Conservation (phyloP, 202 grass and related monocot species). For the Brachypodium distachyon region DNA sequence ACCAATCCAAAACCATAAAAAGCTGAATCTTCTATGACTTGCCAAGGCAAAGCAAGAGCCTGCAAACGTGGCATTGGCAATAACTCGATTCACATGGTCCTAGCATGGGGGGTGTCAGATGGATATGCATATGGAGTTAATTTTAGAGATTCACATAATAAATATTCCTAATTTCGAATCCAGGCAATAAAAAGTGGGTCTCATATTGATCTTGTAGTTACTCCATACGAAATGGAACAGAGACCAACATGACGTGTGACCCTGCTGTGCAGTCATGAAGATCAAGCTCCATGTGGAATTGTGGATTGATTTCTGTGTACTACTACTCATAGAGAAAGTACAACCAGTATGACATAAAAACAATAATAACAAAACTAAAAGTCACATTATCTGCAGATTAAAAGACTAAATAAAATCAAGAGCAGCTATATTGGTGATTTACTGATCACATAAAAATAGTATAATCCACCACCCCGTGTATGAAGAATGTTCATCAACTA, state of each 20-base stretch:
- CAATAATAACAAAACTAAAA: not conserved
- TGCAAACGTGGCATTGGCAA: not conserved
- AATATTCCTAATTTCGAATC: not conserved
- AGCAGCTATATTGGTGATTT: not conserved
- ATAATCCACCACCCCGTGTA: not conserved
- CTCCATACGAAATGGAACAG: not conserved
- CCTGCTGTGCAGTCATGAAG: not conserved
- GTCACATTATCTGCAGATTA: not conserved
- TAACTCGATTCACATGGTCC: conserved; percentile 15
- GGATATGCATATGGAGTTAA: not conserved
- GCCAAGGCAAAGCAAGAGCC: conserved; percentile 4
- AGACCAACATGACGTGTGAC: not conserved
- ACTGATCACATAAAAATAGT: not conserved
- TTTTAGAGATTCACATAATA: not conserved
- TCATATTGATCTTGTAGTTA: not conserved
- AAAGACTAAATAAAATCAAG: not conserved
- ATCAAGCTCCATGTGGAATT: not conserved
- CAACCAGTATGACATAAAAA: not conserved
- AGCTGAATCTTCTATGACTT: conserved; percentile 7
- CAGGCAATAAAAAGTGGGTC: not conserved
- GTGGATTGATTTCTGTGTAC: not conserved
- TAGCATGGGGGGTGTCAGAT: not conserved
- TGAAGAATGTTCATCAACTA: not conserved
- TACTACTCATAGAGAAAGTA: not conserved
- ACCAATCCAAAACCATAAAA: conserved; percentile 13